Conservation (phyloP, 805 yeast genomes). For the Cyberlindnera subsufficiens region DNA sequence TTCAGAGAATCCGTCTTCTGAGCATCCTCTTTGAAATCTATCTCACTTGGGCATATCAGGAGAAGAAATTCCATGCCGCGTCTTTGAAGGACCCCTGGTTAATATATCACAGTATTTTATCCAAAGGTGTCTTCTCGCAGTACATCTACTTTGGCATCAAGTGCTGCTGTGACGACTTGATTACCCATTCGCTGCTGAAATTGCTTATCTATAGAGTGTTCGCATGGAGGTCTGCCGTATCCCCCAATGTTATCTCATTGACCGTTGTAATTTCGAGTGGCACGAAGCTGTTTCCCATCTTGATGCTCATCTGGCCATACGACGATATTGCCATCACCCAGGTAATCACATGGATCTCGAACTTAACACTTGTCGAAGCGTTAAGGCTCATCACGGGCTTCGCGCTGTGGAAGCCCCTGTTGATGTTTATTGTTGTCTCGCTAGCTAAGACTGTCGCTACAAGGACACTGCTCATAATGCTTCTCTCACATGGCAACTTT, state of each 20-base stretch:
- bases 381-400: constrained; percentile 37
- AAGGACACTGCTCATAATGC: constrained; percentile 8
- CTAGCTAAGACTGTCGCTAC: constrained; percentile 10
- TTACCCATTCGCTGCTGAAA: constrained; percentile 35
- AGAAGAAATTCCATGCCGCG: constrained; percentile 35
- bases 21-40: constrained; percentile 82
- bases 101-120: not conserved
- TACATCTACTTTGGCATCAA: constrained; percentile 50
- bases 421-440: constrained; percentile 9
- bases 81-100: constrained; percentile 1
- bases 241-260: constrained; percentile 42
- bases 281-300: constrained; percentile 79
- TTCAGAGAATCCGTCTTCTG: constrained; percentile 51
- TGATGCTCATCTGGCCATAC: constrained; percentile 96
- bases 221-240: constrained; percentile 25
- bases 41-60: constrained; percentile 87
- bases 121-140: constrained; percentile 36
- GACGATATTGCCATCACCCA: constrained; percentile 66
- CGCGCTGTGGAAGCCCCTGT: constrained; percentile 8
- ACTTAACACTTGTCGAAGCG: constrained; percentile 62
- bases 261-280: constrained; percentile 73
- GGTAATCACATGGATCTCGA: constrained; percentile 55
- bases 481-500: constrained; percentile 9
- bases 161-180: constrained; percentile 40
- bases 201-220: constrained; percentile 18